Base-by-base conservation (phyloP, 495 filamentous ascomycete species). In the Aspergillus olivimuriae region DNA sequence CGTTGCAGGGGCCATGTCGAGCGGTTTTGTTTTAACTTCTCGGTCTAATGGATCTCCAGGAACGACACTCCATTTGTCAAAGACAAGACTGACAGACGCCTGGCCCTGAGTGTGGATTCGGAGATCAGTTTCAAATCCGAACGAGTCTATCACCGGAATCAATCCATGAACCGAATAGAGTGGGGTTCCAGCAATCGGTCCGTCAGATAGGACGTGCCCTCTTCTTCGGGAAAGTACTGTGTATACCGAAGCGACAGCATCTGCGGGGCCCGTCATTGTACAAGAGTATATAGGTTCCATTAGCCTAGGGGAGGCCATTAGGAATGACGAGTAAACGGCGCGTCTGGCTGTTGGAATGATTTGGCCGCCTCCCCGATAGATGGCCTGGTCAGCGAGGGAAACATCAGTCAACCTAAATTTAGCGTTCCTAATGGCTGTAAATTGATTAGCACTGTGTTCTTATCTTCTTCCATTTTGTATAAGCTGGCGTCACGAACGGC, bases 51-150 rank as follows among this genome's bases (percentile, higher is more conserved):
- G 92, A 59, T 98, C 94, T 36, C 92, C 92, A 3, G 92, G 92
- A 3, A 98, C 89, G 40, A 95, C 84, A 48, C 74, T 86, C 92
- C 92, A 98, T 31, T 88, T 80, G 53, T 98, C 92, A 63, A 98
- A 98, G 1, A 89, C 87, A n/a, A 97, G 73, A 53, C 81, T 89
- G 37, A 95, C 78, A 60, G 86, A 85, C 22, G 87, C 86, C 59
- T 90, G 86, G 31, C 92, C 91, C 61, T 95, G 89, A 0, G 94
- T 97, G 59, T 95, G 89, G 53, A 97, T 97, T 37, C 92, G 72
- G 32, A 97, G 74, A 67, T 98, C 92, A 2, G 92, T 97, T 66
- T 98, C 92, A 62, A 98, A 96, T 5, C 92, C 92, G 57, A 98
- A 98, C 9, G 79, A 85, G 68, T 98, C 92, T 53, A 98, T 94